Evolutionary conservation across 2,329 filamentous ascomycete species (phyloP).

Genomic region (Neopestalotiopsis clavispora): DNA sequence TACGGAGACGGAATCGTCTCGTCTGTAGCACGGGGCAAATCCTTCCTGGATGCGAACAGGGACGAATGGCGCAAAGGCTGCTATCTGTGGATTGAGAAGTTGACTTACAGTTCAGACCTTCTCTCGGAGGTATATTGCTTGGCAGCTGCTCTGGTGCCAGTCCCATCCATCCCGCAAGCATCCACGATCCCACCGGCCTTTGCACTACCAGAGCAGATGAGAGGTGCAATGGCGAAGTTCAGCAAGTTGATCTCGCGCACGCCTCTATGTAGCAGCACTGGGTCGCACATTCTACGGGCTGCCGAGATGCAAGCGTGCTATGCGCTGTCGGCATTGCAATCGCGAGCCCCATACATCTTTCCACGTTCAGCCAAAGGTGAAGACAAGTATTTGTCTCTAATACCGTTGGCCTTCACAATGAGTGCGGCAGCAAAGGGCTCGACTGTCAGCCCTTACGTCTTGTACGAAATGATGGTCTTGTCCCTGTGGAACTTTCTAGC

Average conservation of each 20-base stretch:
- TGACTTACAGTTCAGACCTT: neutral
- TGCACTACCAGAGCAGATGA: neutral
- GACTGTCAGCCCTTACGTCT: neutral
- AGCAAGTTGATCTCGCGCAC: neutral
- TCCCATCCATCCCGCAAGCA: neutral
- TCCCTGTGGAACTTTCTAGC: constrained; percentile 21
- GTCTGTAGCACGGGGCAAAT: neutral
- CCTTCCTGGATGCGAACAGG: constrained; percentile 23
- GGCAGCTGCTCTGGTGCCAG: neutral
- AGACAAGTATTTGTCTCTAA: constrained; percentile 8
- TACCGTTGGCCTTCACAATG: neutral
- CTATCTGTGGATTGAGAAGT: neutral
- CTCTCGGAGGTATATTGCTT: neutral
- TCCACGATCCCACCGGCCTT: neutral
- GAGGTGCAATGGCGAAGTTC: neutral
- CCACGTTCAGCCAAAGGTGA: constrained; percentile 8
- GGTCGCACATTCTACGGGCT: neutral
- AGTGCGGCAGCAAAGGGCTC: neutral
- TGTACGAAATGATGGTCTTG: constrained; percentile 23
- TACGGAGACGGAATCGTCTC: neutral
- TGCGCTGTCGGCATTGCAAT: constrained; percentile 6
- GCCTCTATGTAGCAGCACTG: neutral
- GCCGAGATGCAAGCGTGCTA: constrained; percentile 10
- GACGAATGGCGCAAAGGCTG: neutral
- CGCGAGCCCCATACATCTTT: neutral